Base-by-base conservation (phyloP, 805 yeast species). In the Scheffersomyces ergatensis region DNA sequence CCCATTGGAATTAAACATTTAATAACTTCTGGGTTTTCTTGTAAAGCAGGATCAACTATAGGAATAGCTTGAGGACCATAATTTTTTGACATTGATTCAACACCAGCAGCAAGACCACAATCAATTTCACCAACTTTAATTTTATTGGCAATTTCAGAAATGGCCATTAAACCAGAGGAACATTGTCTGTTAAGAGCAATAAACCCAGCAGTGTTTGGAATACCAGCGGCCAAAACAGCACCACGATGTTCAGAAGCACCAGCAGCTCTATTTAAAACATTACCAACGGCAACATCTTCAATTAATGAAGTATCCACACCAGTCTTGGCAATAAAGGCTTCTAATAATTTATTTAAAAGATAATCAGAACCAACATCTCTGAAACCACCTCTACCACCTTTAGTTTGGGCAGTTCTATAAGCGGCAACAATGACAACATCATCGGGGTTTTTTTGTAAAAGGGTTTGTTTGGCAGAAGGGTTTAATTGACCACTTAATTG, bases 1-100 rank as follows among this genome's bases (percentile, higher is more conserved):
- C 98, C 98, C 98, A 92, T 92, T 50, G 98, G 98, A 47, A 92
- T 80, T 63, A 85, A 68, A 67, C 97, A 92, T 63, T 82, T 82
- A 46, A 55, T 63, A 65, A 70, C 60, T 52, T 65, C 68, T 17
- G 58, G 50, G 49, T 68, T 46, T 17, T 67, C 71, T 43, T 53
- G 57, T 48, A 67, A 54, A 38, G 54, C 64, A 12, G 48, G 35
- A 50, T 64, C 68, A 25, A 67, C 54, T 56, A 63, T 62, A 39
- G 89, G 84, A 44, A 83, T 67, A 31, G 90, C 79, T 51, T 78
- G 77, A 18, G 93, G 85, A n/a, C 93, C 93, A 62, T 86, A 89
- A 69, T 83, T 83, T 48, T 76, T 70, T n/a, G 95, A 77, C 98
- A 92, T 92, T 51, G 95, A 83, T 70, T 90, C 98, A 37, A 83